Evolutionary conservation across 1,284 basidiomycete species (phyloP), one percentile per base, ranked within the genome.

Genomic region (Fomitopsis pinicola): DNA sequence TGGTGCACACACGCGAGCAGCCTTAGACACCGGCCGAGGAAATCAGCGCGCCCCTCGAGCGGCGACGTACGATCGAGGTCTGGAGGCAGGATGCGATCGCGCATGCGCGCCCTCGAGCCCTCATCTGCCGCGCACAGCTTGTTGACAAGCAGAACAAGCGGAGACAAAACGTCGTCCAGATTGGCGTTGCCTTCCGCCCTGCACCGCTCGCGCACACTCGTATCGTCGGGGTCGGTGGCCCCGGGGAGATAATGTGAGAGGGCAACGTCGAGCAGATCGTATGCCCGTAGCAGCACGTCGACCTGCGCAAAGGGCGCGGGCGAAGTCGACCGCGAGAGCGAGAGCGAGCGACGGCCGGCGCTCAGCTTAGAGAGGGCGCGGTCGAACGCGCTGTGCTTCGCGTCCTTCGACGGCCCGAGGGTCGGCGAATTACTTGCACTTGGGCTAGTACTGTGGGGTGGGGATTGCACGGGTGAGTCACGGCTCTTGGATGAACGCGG

Each of bases 11-110:
- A 86, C 9, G 82, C 77, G 64, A 97, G 79, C 17, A 97, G 76
- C n/a, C 95, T 82, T 28, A 97, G 73, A 68, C 91, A 86, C 54
- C 90, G 80, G 1, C 95, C 95, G 1, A 97, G 77, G 15, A 91
- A 72, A 69, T 92, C 88, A 14, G 83, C 65, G 1, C 93, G 84
- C 36, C 78, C 75, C 69, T 96, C 93, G 22, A 97, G 77, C 0
- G 91, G 82, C 3, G 76, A 78, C 14, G 88, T 84, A 35, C 95
- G 85, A 72, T 97, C 95, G 72, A 97, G 69, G 66, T 89, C 84
- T 0, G 83, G 73, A 0, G 95, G 94, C 7, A 95, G 73, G 9
- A 97, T 75, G 77, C 83, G 82, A 44, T 85, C 80, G 57, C 85
- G 82, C 62, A 94, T 73, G 36, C 84, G 79, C 38, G 72, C 64